Conservation (phyloP, 345 rosid genomes). For the Camelina neglecta region DNA sequence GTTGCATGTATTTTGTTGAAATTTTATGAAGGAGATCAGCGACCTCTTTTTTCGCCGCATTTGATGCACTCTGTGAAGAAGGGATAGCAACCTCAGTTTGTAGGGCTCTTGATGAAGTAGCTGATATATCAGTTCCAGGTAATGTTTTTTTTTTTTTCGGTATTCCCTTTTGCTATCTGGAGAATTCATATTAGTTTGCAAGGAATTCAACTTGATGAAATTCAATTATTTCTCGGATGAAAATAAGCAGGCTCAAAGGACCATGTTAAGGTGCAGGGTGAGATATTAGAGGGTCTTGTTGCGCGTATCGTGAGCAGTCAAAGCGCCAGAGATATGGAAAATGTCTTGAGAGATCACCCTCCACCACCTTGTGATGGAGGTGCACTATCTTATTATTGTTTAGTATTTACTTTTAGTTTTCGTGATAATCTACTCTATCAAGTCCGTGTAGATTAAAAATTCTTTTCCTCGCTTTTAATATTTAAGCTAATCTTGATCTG, state of each 20-base stretch:
- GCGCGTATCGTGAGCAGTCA: slow-evolving; percentile 87
- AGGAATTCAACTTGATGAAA: slow-evolving; percentile 6
- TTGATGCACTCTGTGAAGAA: slow-evolving; percentile 94
- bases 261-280: slow-evolving; percentile 87
- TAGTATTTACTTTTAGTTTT: slow-evolving; percentile 9
- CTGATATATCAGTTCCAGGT: slow-evolving; percentile 96
- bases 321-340: slow-evolving; percentile 78
- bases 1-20: slow-evolving; percentile 32
- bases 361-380: slow-evolving; percentile 72
- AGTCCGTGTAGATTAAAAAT: not conserved
- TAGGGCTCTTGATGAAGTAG: slow-evolving; percentile 87
- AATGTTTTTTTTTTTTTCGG: slow-evolving; percentile 10
- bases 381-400: slow-evolving; percentile 40
- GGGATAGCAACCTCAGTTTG: slow-evolving; percentile 94
- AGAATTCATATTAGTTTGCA: slow-evolving; percentile 1
- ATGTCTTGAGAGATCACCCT: slow-evolving; percentile 72
- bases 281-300: slow-evolving; percentile 98
- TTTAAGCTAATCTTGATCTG: slow-evolving; percentile 72
- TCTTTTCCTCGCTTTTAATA: not conserved
- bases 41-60: slow-evolving; percentile 77
- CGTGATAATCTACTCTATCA: slow-evolving; percentile 14
- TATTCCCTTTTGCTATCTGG: not conserved
- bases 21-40: slow-evolving; percentile 76
- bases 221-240: slow-evolving; percentile 18
- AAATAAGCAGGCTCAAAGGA: slow-evolving; percentile 72